phyloP scores from a whole-genome alignment of 306 rosid genomes.

The Cyamopsis tetragonoloba region DNA sequence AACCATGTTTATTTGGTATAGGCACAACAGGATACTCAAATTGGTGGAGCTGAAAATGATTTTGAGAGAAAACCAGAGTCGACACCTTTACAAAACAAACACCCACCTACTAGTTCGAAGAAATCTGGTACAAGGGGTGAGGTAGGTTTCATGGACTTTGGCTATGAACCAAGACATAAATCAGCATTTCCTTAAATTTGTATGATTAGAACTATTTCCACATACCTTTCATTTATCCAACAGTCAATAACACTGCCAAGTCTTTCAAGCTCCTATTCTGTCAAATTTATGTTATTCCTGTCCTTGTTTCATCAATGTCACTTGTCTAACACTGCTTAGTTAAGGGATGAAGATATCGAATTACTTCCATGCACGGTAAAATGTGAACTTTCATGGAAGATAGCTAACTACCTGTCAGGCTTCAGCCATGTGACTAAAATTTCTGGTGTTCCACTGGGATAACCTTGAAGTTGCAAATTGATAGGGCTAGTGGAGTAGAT shows the following conservation, averaged over 20 bases:
- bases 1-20: conserved; percentile 20
- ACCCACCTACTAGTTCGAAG: conserved; percentile 43
- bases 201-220: not conserved
- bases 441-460: not conserved
- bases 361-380: not conserved
- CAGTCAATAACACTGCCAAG: not conserved
- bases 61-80: conserved; percentile 42
- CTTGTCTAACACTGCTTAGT: not conserved
- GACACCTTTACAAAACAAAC: conserved; percentile 34
- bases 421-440: conserved; percentile 6
- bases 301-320: not conserved
- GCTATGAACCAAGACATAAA: not conserved
- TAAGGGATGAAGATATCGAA: not conserved
- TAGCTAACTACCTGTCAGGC: not conserved
- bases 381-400: not conserved
- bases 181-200: conserved; percentile 5
- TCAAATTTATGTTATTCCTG: not conserved
- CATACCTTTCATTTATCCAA: not conserved
- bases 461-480: conserved; percentile 1
- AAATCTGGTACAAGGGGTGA: conserved; percentile 50
- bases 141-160: conserved; percentile 47
- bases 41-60: conserved; percentile 44
- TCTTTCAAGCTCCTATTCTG: not conserved
- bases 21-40: conserved; percentile 44
- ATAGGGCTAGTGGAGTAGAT: conserved; percentile 23